phyloP scores from a whole-genome alignment of 140 eudicot genomes.

The Flaveria floridana region DNA sequence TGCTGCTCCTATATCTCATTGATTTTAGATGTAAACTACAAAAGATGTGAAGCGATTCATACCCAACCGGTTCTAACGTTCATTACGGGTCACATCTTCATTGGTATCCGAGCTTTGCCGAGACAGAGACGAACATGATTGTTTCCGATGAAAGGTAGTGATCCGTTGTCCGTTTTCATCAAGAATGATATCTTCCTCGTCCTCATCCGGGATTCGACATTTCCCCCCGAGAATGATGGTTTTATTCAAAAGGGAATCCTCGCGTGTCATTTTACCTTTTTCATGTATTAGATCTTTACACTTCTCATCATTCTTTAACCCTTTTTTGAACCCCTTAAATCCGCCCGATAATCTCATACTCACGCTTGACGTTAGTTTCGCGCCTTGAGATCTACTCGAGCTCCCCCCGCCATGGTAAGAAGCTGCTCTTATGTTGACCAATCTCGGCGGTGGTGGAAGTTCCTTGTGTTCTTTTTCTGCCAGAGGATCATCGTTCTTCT shows the following conservation, averaged over 20 bases:
- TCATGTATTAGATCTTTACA: not conserved
- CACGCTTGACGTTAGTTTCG: slow-evolving; percentile 50
- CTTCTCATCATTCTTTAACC: slow-evolving; percentile 28
- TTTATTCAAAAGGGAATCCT: slow-evolving; percentile 63
- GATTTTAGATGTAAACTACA: not conserved
- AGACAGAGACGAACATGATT: slow-evolving; percentile 31
- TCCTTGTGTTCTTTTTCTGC: slow-evolving; percentile 19
- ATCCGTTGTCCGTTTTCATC: slow-evolving; percentile 56
- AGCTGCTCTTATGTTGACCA: slow-evolving; percentile 36
- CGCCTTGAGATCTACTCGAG: slow-evolving; percentile 31
- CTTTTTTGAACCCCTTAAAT: slow-evolving; percentile 30
- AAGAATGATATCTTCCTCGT: slow-evolving; percentile 46
- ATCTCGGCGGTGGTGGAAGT: slow-evolving; percentile 49
- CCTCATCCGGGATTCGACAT: slow-evolving; percentile 56
- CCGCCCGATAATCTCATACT: slow-evolving; percentile 47
- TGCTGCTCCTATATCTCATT: not conserved
- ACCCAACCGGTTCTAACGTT: slow-evolving; percentile 17
- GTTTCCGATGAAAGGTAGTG: slow-evolving; percentile 44
- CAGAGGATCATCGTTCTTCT: slow-evolving; percentile 13
- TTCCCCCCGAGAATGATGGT: slow-evolving; percentile 61
- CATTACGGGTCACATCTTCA: slow-evolving; percentile 16
- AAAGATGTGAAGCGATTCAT: not conserved
- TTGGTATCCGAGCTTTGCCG: slow-evolving; percentile 35
- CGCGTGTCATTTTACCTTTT: slow-evolving; percentile 37
- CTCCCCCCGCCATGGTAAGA: slow-evolving; percentile 31